Conservation (phyloP, 805 yeast genomes). For the Yamadazyma sp. region DNA sequence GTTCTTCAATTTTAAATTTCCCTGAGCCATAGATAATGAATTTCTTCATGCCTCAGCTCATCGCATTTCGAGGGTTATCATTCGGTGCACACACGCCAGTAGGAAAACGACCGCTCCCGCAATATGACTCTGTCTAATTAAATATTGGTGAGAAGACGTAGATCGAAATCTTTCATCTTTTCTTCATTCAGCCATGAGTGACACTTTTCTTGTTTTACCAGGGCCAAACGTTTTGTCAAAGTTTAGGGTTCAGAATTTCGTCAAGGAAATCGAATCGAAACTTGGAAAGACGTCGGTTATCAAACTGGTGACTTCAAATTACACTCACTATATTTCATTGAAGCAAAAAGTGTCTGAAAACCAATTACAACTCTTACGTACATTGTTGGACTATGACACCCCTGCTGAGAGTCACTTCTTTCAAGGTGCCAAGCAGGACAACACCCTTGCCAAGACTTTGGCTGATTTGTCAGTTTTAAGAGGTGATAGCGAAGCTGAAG, state of each 20-base stretch:
- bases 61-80: too few species aligned
- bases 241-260: constrained; percentile 76
- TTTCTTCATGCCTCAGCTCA: too few species aligned
- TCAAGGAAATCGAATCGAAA: constrained; percentile 68
- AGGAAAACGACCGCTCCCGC: too few species aligned
- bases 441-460: constrained; percentile 38
- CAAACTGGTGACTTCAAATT: constrained; percentile 68
- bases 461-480: constrained; percentile 27
- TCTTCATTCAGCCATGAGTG: constrained; percentile 1
- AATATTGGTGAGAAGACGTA: neutral
- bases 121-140: constrained; percentile 6
- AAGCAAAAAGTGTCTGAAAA: constrained; percentile 37
- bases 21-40: constrained; percentile 86
- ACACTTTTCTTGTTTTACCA: constrained; percentile 50
- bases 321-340: constrained; percentile 77
- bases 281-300: constrained; percentile 59
- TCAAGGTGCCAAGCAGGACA: constrained; percentile 26
- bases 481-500: constrained; percentile 22
- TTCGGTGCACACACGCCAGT: too few species aligned
- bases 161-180: too few species aligned
- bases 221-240: constrained; percentile 91
- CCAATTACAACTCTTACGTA: constrained; percentile 51
- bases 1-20: constrained; percentile 57
- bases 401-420: constrained; percentile 47
- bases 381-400: constrained; percentile 72